A percentile compares a stretch with the other conserved stretches of the same genome.
These are phyloP conservation scores for Dacryopinax spathularia DNA, from an alignment of 768 basidiomycete species.

Conservation along the genomic window DNA sequence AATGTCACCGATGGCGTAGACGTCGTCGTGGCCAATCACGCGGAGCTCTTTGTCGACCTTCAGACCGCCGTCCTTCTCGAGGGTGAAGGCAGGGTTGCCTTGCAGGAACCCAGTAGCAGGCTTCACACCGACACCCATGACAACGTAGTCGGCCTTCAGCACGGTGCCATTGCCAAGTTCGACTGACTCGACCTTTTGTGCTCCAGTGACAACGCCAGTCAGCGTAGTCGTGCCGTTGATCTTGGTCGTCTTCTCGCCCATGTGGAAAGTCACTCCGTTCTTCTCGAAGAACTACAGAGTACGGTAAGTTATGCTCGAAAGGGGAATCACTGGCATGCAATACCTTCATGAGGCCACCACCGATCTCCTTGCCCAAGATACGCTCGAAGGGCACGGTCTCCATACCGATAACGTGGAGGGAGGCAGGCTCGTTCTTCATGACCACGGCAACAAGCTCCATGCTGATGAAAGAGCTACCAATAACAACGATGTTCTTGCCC, in stretches of 20 bases:
- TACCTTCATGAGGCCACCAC: conserved; percentile 62
- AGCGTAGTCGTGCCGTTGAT: conserved; percentile 39
- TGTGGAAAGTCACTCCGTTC: conserved; percentile 75
- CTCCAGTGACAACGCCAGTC: conserved; percentile 20
- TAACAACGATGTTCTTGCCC: conserved; percentile 62
- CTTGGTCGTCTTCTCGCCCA: conserved; percentile 52
- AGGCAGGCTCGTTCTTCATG: conserved; percentile 57
- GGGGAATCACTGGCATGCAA: too few species aligned
- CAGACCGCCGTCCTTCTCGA: conserved; percentile 67
- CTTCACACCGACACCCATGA: conserved; percentile 76
- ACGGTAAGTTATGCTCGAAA: neutral
- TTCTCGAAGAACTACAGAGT: conserved; percentile 52
- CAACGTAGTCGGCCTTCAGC: conserved; percentile 58
- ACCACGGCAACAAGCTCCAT: conserved; percentile 82
- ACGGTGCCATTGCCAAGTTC: conserved; percentile 44
- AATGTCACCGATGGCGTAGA: conserved; percentile 76
- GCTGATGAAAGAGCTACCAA: conserved; percentile 82
- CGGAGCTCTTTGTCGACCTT: conserved; percentile 60
- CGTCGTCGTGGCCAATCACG: conserved; percentile 37
- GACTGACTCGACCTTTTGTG: conserved; percentile 48
- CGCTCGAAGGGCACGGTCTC: conserved; percentile 65
- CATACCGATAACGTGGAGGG: conserved; percentile 73
- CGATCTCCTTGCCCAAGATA: conserved; percentile 71
- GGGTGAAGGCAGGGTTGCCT: conserved; percentile 40
- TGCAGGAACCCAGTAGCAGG: conserved; percentile 72